A percentile compares a stretch with the other conserved stretches of the same genome.
Conservation (phyloP, 2,329 filamentous ascomycete genomes). For the Xylaria multiplex region DNA sequence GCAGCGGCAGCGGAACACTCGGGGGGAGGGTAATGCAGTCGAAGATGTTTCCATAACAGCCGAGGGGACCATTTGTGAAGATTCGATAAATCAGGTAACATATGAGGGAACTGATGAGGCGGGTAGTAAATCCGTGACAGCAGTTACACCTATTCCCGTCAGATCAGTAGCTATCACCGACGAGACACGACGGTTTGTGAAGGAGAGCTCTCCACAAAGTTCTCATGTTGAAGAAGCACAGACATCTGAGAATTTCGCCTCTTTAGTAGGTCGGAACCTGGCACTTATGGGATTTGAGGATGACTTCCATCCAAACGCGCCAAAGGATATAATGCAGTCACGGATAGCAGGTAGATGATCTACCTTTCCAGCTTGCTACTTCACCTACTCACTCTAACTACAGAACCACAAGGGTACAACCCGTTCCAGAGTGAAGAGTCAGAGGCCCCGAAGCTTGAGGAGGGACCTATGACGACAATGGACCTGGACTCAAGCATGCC, state of each 20-base stretch:
- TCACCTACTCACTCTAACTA: background rate
- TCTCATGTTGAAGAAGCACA: background rate
- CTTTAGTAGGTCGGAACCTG: background rate
- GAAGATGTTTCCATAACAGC: background rate
- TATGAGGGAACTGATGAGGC: background rate
- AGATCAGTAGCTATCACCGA: slow-evolving; percentile 1
- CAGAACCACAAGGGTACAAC: background rate
- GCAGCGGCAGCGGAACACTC: background rate
- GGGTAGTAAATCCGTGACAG: slow-evolving; percentile 2
- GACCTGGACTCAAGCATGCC: background rate
- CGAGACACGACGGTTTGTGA: background rate
- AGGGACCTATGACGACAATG: background rate
- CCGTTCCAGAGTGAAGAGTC: background rate
- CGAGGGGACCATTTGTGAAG: background rate
- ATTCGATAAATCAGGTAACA: background rate
- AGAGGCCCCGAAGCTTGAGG: background rate
- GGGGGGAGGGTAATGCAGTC: background rate
- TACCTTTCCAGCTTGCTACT: background rate
- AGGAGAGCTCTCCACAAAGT: background rate
- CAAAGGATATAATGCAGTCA: background rate
- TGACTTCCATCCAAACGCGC: background rate
- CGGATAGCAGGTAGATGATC: background rate
- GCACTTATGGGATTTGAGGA: background rate
- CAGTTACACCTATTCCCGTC: background rate
- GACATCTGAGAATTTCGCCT: background rate